Conservation (phyloP, 2,329 filamentous ascomycete species). For the Xylariaceae sp. region DNA sequence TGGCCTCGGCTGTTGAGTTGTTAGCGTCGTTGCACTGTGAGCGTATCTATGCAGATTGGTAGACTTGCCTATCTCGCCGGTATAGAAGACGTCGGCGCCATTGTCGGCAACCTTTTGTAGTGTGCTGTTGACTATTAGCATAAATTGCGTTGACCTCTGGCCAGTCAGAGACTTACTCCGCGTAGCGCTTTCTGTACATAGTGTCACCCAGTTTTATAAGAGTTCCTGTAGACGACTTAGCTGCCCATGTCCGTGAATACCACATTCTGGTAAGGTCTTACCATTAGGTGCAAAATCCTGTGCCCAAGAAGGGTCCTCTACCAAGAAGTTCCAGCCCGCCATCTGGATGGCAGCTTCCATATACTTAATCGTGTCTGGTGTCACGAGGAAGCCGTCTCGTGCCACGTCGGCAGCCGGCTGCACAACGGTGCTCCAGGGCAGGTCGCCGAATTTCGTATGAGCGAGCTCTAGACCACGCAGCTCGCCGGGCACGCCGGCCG, state of each 20-base stretch:
- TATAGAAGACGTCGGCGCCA: conserved; percentile 71
- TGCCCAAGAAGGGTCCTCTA: conserved; percentile 73
- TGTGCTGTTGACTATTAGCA: conserved; percentile 43
- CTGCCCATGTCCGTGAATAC: too few relatives aligned
- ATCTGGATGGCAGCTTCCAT: conserved; percentile 49
- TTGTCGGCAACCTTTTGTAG: conserved; percentile 69
- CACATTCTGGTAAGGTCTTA: too few relatives aligned
- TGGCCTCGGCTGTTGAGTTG: conserved; percentile 52
- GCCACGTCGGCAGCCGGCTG: conserved; percentile 70
- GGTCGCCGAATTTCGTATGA: conserved; percentile 62
- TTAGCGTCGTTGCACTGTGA: conserved; percentile 27
- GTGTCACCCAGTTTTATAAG: conserved; percentile 66
- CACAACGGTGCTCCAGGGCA: conserved; percentile 68
- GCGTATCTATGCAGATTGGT: conserved; percentile 19
- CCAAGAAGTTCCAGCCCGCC: conserved; percentile 55
- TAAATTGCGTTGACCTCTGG: conserved; percentile 5
- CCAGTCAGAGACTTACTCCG: conserved; percentile 33
- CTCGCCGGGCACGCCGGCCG: conserved; percentile 67
- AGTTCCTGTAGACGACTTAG: conserved; percentile 37
- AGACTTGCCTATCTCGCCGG: conserved; percentile 52
- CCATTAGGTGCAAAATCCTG: conserved; percentile 81
- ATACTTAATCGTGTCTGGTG: conserved; percentile 67
- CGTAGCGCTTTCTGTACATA: conserved; percentile 77
- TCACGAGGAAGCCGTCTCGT: conserved; percentile 67
- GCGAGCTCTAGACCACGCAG: conserved; percentile 73